Evolutionary conservation across 768 basidiomycete species (phyloP).

Genomic region (Leccinum subtestaceum): DNA sequence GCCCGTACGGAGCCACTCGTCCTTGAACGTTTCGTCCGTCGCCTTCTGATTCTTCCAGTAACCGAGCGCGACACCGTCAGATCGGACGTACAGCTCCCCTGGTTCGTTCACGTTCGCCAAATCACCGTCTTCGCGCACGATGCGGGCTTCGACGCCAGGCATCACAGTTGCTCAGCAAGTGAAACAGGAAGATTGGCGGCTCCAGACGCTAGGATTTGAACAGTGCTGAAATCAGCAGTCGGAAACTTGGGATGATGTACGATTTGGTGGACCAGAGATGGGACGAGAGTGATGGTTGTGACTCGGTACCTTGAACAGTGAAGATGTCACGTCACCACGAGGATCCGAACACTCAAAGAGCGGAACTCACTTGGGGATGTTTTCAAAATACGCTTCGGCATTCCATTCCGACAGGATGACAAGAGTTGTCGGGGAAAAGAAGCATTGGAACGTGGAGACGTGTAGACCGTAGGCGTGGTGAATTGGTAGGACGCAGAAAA

Average conservation of each 20-base stretch:
- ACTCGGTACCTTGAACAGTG: conserved; percentile 48
- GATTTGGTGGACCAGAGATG: conserved; percentile 64
- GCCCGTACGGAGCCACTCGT: conserved; percentile 73
- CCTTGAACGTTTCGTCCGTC: conserved; percentile 58
- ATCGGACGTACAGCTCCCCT: conserved; percentile 63
- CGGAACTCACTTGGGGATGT: conserved; percentile 55
- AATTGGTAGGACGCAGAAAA: conserved; percentile 61
- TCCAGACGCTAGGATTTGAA: conserved; percentile 46
- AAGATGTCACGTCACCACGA: neutral
- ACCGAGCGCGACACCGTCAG: conserved; percentile 56
- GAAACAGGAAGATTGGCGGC: conserved; percentile 67
- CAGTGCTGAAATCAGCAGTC: conserved; percentile 51
- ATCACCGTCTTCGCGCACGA: conserved; percentile 55
- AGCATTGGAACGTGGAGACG: conserved; percentile 45
- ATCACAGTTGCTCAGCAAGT: conserved; percentile 48
- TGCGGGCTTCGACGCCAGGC: conserved; percentile 61
- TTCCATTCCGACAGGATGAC: conserved; percentile 63
- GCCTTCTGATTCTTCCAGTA: conserved; percentile 74
- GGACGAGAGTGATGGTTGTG: conserved; percentile 50
- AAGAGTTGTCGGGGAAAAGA: conserved; percentile 45
- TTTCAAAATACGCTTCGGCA: conserved; percentile 44
- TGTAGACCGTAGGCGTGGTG: conserved; percentile 67
- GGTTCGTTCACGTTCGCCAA: conserved; percentile 54
- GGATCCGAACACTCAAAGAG: neutral
- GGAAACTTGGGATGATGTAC: conserved; percentile 49